Evolutionary conservation across 371 early-diverging fungal genomes (phyloP).

Genomic region (Lichtheimia ramosa): DNA sequence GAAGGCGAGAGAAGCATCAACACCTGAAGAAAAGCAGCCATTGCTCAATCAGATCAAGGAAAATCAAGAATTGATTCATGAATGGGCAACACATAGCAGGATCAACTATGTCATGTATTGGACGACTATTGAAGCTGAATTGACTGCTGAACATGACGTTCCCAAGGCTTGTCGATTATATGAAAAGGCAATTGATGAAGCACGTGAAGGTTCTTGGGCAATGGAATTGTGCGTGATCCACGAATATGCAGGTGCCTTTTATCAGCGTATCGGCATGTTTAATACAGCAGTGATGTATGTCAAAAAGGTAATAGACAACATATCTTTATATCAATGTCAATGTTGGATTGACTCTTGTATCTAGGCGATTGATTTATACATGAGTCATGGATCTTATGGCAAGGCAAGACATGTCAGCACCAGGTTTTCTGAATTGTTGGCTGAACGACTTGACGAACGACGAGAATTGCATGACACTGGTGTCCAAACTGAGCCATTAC

Average conservation of each 20-base stretch:
- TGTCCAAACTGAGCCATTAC: conserved; percentile 45
- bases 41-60: conserved; percentile 18
- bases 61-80: conserved; percentile 27
- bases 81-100: conserved; percentile 28
- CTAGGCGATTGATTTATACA: conserved; percentile 28
- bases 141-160: conserved; percentile 12
- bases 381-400: conserved; percentile 40
- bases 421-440: conserved; percentile 25
- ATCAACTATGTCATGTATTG: conserved; percentile 37
- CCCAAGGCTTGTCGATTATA: conserved; percentile 22
- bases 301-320: conserved; percentile 22
- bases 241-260: conserved; percentile 41
- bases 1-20: conserved; percentile 17
- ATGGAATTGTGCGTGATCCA: conserved; percentile 41
- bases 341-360: neutral
- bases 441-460: conserved; percentile 27
- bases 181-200: conserved; percentile 36
- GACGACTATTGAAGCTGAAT: conserved; percentile 39
- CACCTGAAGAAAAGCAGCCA: conserved; percentile 11
- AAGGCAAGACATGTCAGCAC: conserved; percentile 33
- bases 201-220: conserved; percentile 31
- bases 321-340: neutral
- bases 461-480: conserved; percentile 30
- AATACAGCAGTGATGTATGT: conserved; percentile 35
- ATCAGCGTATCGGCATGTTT: conserved; percentile 31